phyloP scores from a whole-genome alignment of 352 stramenopile species.

The Ophiocytium majus region DNA sequence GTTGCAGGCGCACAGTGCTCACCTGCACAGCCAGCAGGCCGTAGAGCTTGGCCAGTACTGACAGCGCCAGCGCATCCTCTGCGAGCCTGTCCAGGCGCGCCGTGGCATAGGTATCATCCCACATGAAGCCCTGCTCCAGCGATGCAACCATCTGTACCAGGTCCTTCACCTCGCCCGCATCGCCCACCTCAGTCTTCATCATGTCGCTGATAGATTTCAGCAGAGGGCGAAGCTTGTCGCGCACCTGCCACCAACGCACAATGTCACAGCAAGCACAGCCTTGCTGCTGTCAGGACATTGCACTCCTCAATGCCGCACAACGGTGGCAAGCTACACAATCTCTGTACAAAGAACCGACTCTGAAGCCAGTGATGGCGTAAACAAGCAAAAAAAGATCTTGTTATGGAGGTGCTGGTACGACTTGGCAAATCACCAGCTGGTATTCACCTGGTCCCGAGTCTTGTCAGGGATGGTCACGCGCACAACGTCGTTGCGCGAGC shows the following conservation, averaged over 20 bases:
- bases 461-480: slow-evolving; percentile 2
- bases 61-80: slow-evolving; percentile 68
- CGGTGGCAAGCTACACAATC: too few relatives aligned
- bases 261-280: too few relatives aligned
- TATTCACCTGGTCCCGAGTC: slow-evolving; percentile 10
- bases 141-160: slow-evolving; percentile 78
- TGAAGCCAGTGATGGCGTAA: too few relatives aligned
- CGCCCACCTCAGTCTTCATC: slow-evolving; percentile 63
- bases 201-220: slow-evolving; percentile 73
- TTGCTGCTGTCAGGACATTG: too few relatives aligned
- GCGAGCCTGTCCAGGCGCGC: slow-evolving; percentile 79
- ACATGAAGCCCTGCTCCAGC: slow-evolving; percentile 94
- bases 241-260: slow-evolving; percentile 43
- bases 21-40: slow-evolving; percentile 82
- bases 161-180: slow-evolving; percentile 80
- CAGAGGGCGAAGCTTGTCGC: slow-evolving; percentile 88
- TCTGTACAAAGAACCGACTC: too few relatives aligned
- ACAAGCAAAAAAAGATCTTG: too few relatives aligned
- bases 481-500: neutral
- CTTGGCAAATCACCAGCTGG: too few relatives aligned
- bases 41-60: slow-evolving; percentile 80
- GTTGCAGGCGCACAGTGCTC: too few relatives aligned
- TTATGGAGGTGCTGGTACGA: too few relatives aligned
- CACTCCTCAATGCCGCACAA: too few relatives aligned
- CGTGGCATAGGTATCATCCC: slow-evolving; percentile 94